Evolutionary conservation across 192 early-diverging fungal genomes (phyloP).

Genomic region (Helicostylum pulchrum): DNA sequence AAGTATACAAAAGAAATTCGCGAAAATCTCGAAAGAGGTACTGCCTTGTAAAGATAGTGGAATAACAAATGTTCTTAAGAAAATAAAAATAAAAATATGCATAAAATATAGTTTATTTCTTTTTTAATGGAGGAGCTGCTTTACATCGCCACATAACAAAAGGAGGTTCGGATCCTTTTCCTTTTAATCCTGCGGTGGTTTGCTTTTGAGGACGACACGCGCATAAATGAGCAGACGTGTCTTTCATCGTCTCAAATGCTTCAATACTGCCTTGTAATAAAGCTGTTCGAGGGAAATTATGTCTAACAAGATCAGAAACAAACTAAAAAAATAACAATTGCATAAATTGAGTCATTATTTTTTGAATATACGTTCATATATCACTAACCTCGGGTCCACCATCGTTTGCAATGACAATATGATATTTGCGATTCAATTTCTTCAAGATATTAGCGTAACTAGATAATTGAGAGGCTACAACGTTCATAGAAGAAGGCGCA

Average conservation of each 20-base stretch:
- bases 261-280: constrained; percentile 52
- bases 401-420: constrained; percentile 47
- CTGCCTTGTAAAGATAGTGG: constrained; percentile 53
- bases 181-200: constrained; percentile 31
- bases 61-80: neutral
- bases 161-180: constrained; percentile 38
- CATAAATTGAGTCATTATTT: neutral
- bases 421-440: constrained; percentile 53
- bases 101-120: constrained; percentile 6
- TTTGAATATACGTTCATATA: neutral
- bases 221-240: constrained; percentile 26
- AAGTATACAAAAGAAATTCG: constrained; percentile 92
- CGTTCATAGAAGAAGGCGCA: constrained; percentile 52
- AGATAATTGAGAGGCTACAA: constrained; percentile 41
- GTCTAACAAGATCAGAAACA: constrained; percentile 43
- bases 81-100: neutral
- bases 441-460: constrained; percentile 39
- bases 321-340: constrained; percentile 31
- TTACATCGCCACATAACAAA: constrained; percentile 41
- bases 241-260: constrained; percentile 33
- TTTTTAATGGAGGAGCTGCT: constrained; percentile 12
- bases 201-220: constrained; percentile 35
- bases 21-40: constrained; percentile 84
- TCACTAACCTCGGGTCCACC: constrained; percentile 49
- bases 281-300: constrained; percentile 42